Evolutionary conservation across 2,329 filamentous ascomycete species (phyloP).

Genomic region (Magnaporthiopsis poae): DNA sequence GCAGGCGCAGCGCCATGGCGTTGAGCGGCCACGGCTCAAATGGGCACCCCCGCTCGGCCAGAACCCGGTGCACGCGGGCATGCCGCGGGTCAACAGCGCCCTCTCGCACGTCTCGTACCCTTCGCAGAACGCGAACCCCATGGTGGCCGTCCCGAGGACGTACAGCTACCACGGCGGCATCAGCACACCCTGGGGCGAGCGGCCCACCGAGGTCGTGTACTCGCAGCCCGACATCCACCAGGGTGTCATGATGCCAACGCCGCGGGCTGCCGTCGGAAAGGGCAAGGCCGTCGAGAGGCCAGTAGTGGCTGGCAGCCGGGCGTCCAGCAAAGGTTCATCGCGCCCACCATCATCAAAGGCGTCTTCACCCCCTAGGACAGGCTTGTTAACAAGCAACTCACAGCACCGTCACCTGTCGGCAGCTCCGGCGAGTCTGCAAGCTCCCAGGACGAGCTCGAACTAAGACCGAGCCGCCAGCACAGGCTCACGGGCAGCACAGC

Average conservation of each 20-base stretch:
- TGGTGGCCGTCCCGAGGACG: slow-evolving; percentile 9
- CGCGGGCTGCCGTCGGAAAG: slow-evolving; percentile 23
- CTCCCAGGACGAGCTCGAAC: slow-evolving; percentile 32
- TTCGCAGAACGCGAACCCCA: slow-evolving; percentile 5
- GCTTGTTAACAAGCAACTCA: slow-evolving; percentile 6
- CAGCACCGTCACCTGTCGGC: slow-evolving; percentile 21
- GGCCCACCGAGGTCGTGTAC: slow-evolving; percentile 24
- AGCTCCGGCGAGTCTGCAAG: slow-evolving; percentile 29
- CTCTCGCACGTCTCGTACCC: slow-evolving; percentile 13
- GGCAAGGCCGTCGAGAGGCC: slow-evolving; percentile 32
- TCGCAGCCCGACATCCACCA: slow-evolving; percentile 8
- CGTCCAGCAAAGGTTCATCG: slow-evolving; percentile 28
- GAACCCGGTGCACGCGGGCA: slow-evolving; percentile 24
- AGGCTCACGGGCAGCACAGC: slow-evolving; percentile 5
- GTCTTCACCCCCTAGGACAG: slow-evolving; percentile 5
- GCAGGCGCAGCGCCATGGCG: slow-evolving; percentile 38
- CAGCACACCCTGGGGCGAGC: slow-evolving; percentile 28
- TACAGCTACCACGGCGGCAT: slow-evolving; percentile 15
- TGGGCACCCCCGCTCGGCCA: slow-evolving; percentile 15
- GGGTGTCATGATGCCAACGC: slow-evolving; percentile 11
- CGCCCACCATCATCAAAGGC: slow-evolving; percentile 9
- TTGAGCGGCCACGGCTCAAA: slow-evolving; percentile 19
- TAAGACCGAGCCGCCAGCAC: slow-evolving; percentile 18
- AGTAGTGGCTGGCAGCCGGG: slow-evolving; percentile 20
- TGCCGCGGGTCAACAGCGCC: slow-evolving; percentile 31